phyloP scores from a whole-genome alignment of 2,329 filamentous ascomycete genomes.

The Waltergamsia citrina region DNA sequence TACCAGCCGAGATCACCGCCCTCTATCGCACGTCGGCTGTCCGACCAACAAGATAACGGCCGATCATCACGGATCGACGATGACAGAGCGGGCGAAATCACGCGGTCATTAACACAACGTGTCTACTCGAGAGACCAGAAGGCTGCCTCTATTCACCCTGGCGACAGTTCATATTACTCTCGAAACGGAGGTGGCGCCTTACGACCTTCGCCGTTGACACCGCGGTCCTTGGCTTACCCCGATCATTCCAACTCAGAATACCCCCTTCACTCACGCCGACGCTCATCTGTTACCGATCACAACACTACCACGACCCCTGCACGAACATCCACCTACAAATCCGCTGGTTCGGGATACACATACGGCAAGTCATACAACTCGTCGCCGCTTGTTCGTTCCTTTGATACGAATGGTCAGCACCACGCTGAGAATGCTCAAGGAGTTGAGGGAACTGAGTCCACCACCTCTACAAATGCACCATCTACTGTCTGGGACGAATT shows the following conservation, averaged over 20 bases:
- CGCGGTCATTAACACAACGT: slow-evolving; percentile 35
- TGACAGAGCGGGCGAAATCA: slow-evolving; percentile 27
- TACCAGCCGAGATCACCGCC: slow-evolving; percentile 41
- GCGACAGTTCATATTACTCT: slow-evolving; percentile 23
- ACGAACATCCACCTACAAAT: slow-evolving; percentile 35
- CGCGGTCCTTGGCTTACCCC: slow-evolving; percentile 22
- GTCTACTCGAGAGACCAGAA: slow-evolving; percentile 32
- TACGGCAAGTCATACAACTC: slow-evolving; percentile 39
- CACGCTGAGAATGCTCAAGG: slow-evolving; percentile 24
- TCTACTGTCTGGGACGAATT: slow-evolving; percentile 97
- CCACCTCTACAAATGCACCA: slow-evolving; percentile 76
- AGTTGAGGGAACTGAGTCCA: slow-evolving; percentile 71
- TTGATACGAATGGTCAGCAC: slow-evolving; percentile 18
- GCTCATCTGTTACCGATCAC: slow-evolving; percentile 39
- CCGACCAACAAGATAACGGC: slow-evolving; percentile 43
- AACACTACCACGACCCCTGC: slow-evolving; percentile 25
- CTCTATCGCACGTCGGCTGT: slow-evolving; percentile 40
- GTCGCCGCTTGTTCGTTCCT: slow-evolving; percentile 44
- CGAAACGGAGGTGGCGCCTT: slow-evolving; percentile 18
- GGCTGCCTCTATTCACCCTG: slow-evolving; percentile 25
- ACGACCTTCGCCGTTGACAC: slow-evolving; percentile 5
- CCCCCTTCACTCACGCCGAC: slow-evolving; percentile 18
- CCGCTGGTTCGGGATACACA: slow-evolving; percentile 11
- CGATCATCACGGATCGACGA: slow-evolving; percentile 28
- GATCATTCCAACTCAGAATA: slow-evolving; percentile 28